Evolutionary conservation across 2,329 filamentous ascomycete species (phyloP), one percentile per base, ranked within the genome.

Genomic region (Fusarium mangiferae): DNA sequence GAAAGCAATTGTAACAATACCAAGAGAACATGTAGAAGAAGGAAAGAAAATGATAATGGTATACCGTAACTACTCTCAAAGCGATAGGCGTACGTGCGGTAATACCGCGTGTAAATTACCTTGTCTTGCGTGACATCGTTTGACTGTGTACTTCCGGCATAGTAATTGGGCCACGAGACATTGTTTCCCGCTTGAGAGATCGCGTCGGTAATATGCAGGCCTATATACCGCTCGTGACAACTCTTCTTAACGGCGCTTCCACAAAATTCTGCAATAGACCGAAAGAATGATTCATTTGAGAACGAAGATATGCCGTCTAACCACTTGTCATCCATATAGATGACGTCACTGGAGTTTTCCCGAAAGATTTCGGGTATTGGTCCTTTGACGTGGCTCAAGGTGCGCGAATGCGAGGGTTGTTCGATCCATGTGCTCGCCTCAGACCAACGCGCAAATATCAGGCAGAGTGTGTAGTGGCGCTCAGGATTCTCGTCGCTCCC

Each of bases 1-100:
- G 11, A 3, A 13, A 10, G 1, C 17, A 28, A 9, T 5, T 46
- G 46, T 4, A 14, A 0, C n/a, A 14, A 14, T 0, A 35, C 48
- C 12, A 51, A 3, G 0, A 51, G 1, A 0, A 51, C n/a, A 3
- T 51, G 30, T 0, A 5, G 0, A 7, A 51, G 30, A 3, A 51
- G 48, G 4, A 51, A 5, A 7, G 17, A 6, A 20, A 51, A 51
- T 0, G 30, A 30, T 3, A 35, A 15, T 2, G 6, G 48, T 6
- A 51, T 35, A 0, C 45, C 26, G 26, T 1, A 7, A 6, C 45
- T 46, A 2, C 44, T 46, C 0, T 10, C 18, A 46, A 46, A 46
- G 24, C 44, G 44, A 46, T 46, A 46, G 3, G 44, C 44, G 0
- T 46, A 46, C 3, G 44, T 28, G 24, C 14, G 14, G 4, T 46